Base-by-base conservation (phyloP, 768 basidiomycete species). In the Lactarius deliciosus region DNA sequence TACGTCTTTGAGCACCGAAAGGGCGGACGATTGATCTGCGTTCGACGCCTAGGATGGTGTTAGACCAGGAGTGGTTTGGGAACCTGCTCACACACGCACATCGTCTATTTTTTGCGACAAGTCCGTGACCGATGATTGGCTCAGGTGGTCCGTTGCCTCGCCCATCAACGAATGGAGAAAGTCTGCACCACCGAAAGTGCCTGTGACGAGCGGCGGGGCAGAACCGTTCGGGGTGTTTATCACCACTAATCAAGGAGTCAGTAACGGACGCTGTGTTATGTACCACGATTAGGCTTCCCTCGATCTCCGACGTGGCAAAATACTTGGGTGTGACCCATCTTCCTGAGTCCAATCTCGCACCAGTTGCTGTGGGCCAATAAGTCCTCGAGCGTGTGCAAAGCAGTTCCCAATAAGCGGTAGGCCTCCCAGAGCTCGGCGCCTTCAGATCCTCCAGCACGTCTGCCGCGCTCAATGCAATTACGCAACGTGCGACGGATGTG, bases 221-320 rank as follows among this genome's bases (percentile, higher is more conserved):
- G 75, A 76, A 10, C 85, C 85, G 63, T 78, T 80, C 20, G 86
- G 85, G 0, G 86, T 85, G 55, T 85, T 76, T 57, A 86, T 78
- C 25, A 71, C 60, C 9, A 76, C 73, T 71, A 54, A 50, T 43
- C 28, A 15, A 16, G 30, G 25, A 32, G 7, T 55, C 62, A 56
- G 20, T 2, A 41, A 8, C n/a, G 57, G 22, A 5, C 25, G 13
- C 57, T 32, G n/a, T 43, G 41, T 10, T 36, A 13, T 30, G n/a
- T 9, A 16, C 28, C 20, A 53, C 45, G 40, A 57, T 15, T 8
- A 18, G 30, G 18, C 43, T 61, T 64, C 80, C 83, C 83, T 67
- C 81, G 79, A 53, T 88, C 85, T 16, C 92, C 91, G 57, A 93
- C 90, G 75, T 93, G 91, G 65, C 87, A 87, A 76, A 93, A 93